phyloP scores from a whole-genome alignment of 192 early-diverging fungal genomes.

The Coemansia sp. region DNA sequence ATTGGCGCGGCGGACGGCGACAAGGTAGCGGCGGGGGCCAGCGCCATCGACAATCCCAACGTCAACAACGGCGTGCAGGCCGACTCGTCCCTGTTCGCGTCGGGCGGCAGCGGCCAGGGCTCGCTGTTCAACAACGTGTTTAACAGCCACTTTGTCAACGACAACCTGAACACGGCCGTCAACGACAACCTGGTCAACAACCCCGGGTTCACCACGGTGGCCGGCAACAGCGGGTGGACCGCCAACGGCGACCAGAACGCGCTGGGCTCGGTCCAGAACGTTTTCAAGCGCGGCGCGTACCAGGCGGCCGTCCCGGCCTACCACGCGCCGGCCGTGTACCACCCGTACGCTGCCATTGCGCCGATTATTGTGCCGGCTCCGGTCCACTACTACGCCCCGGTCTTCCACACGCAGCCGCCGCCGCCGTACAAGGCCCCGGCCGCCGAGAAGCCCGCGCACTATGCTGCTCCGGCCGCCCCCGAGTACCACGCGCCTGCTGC shows the following conservation, averaged over 20 bases:
- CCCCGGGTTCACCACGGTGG: slow-evolving; percentile 4
- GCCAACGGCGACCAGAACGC: slow-evolving; percentile 26
- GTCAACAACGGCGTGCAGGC: slow-evolving; percentile 31
- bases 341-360: slow-evolving; percentile 6
- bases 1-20: slow-evolving; percentile 16
- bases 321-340: slow-evolving; percentile 4
- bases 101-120: neutral
- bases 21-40: slow-evolving; percentile 15
- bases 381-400: slow-evolving; percentile 7
- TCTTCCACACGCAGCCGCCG: slow-evolving; percentile 1
- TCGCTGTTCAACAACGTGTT: slow-evolving; percentile 21
- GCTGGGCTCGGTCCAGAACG: slow-evolving; percentile 23
- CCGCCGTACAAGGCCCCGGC: slow-evolving; percentile 1
- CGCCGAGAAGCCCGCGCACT: neutral
- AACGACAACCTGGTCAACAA: slow-evolving; percentile 35
- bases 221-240: slow-evolving; percentile 29
- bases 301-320: slow-evolving; percentile 3
- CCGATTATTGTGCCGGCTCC: slow-evolving; percentile 14
- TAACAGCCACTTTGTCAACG: slow-evolving; percentile 14
- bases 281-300: slow-evolving; percentile 11
- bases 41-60: slow-evolving; percentile 26
- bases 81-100: slow-evolving; percentile 19
- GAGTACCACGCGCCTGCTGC: neutral
- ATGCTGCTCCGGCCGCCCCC: slow-evolving; percentile 1
- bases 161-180: slow-evolving; percentile 13